Base-by-base conservation (phyloP, 306 rosid genomes). In the Trifolium repens region DNA sequence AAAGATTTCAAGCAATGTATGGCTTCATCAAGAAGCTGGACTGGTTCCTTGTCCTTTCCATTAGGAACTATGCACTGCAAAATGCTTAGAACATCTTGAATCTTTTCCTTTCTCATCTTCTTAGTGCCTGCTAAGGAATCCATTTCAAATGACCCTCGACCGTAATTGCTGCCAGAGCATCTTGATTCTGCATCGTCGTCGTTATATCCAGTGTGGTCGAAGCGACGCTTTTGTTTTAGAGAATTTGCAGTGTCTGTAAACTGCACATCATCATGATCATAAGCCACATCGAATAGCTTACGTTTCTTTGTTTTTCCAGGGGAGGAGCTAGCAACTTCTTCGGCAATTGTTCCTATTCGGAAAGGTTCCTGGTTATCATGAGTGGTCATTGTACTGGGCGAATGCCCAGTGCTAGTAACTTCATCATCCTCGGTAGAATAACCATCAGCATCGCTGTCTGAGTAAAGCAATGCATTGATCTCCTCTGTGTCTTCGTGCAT, bases 321-420 rank as follows among this genome's bases (percentile, higher is more conserved):
- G 60, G 32, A 54, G 14, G 91, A 90, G 81, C 96, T 89, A 22
- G 89, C 93, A 85, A 86, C 93, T 82, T 85, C 93, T 84, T 88
- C 92, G 0, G 77, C 40, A 4, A 42, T 62, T 72, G 46, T 81
- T 22, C 63, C 63, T 7, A 14, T 27, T 5, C 8, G 15, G 5
- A 53, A 35, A 40, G 77, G 55, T 55, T 75, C 81, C 30, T 24
- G 85, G 84, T 79, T 76, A 44, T 81, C 89, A 15, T 82, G 86
- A 30, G 83, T 74, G 53, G 93, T 84, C 96, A 83, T 85, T 47
- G 93, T 85, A 69, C 96, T 87, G 0, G 98, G 98, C 0, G 98
- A 92, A 83, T 90, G 99, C 11, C 98, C 99, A 4, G 99, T 96
- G 91, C 99, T 96, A 5, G 98, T 87, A 68, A 96, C 96, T 83